phyloP scores from a whole-genome alignment of 1,139 yeast species.

The Entelexis paramagnoliae region DNA sequence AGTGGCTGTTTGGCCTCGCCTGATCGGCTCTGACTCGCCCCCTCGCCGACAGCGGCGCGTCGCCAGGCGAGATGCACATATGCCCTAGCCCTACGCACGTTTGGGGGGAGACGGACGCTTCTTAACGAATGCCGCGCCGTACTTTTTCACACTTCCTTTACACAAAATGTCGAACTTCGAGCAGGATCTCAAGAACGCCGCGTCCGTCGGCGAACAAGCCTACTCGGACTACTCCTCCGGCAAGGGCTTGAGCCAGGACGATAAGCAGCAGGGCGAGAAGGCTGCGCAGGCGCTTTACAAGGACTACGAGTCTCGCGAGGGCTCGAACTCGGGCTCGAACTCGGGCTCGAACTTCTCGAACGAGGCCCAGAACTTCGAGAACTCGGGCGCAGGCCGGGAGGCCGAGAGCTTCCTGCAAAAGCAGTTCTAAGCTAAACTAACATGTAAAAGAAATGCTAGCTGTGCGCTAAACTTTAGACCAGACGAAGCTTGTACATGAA shows the following conservation, averaged over 20 bases:
- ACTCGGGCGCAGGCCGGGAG: neutral
- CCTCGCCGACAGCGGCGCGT: neutral
- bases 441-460: no score
- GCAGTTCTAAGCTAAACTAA: neutral
- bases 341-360: neutral
- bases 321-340: neutral
- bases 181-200: constrained; percentile 9
- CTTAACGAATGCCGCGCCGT: neutral
- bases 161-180: constrained; percentile 7
- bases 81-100: neutral
- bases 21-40: neutral
- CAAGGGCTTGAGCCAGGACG: constrained; percentile 7
- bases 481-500: no score
- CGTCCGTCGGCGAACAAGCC: constrained; percentile 4
- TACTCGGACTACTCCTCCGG: constrained; percentile 10
- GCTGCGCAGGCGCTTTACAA: constrained; percentile 11
- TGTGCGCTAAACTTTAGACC: no score
- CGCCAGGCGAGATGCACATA: neutral
- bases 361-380: neutral
- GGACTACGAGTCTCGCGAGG: constrained; percentile 3
- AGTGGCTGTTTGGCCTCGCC: constrained; percentile 23
- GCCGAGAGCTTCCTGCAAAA: neutral
- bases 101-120: neutral
- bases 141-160: neutral
- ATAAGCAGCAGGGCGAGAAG: constrained; percentile 10